These are phyloP conservation scores for Saccharomycopsis capsularis DNA, from an alignment of 805 yeast species.

Conservation along the genomic window DNA sequence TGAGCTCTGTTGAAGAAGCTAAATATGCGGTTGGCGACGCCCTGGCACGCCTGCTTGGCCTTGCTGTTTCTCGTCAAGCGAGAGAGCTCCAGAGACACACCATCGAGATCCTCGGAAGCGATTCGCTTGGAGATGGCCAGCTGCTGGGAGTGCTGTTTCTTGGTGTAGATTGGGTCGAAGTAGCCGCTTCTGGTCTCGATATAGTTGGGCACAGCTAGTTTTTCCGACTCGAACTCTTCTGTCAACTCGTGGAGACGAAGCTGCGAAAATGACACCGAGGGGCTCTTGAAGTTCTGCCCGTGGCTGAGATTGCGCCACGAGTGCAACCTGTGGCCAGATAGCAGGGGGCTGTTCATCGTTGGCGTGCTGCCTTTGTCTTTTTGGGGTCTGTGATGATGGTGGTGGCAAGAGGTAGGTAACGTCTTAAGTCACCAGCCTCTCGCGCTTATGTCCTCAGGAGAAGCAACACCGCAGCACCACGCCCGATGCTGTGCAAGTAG, in stretches of 20 bases:
- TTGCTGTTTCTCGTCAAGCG: no score
- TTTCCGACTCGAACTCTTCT: conserved; percentile 28
- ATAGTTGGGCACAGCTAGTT: conserved; percentile 27
- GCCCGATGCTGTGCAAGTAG: no score
- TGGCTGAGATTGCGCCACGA: no score
- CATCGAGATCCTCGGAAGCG: neutral
- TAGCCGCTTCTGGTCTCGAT: conserved; percentile 42
- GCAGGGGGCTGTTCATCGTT: no score
- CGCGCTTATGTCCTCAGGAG: no score
- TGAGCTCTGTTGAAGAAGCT: neutral
- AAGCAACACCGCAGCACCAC: no score
- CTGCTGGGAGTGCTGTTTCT: conserved; percentile 18
- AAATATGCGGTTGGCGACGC: neutral
- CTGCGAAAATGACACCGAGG: conserved; percentile 30
- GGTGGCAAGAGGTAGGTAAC: no score
- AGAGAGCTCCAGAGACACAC: neutral
- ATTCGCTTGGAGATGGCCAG: neutral
- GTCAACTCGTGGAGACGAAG: conserved; percentile 28
- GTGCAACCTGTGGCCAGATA: no score
- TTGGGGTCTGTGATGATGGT: no score
- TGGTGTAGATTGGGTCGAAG: conserved; percentile 39
- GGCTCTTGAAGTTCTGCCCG: no score
- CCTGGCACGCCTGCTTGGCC: neutral
- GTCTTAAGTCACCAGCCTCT: no score
- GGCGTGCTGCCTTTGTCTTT: no score